A percentile compares a stretch with the other conserved stretches of the same genome.
phyloP scores from a whole-genome alignment of 73 alveolate species.

The Tetrahymena thermophila region DNA sequence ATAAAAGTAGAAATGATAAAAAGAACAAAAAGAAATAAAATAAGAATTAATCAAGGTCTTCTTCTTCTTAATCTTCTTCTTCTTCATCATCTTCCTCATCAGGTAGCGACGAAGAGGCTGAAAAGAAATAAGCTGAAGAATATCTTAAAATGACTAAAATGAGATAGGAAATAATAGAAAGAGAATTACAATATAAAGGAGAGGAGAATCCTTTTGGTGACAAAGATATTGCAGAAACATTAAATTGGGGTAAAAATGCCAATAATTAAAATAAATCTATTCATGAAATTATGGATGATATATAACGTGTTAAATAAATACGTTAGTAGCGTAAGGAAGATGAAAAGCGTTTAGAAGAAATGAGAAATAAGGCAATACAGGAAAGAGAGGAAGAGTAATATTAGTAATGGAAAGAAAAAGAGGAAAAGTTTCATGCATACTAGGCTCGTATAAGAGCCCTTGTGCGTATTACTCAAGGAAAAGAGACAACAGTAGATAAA shows the following conservation, averaged over 20 bases:
- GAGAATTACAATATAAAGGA: slow-evolving; percentile 21
- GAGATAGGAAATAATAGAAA: slow-evolving; percentile 15
- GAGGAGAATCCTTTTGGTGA: slow-evolving; percentile 49
- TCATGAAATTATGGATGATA: slow-evolving; percentile 24
- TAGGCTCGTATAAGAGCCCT: slow-evolving; percentile 41
- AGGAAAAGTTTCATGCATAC: slow-evolving; percentile 37
- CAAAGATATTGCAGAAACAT: slow-evolving; percentile 26
- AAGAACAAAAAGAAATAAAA: not conserved
- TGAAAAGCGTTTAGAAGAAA: slow-evolving; percentile 33
- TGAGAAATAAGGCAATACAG: slow-evolving; percentile 17
- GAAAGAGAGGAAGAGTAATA: slow-evolving; percentile 33
- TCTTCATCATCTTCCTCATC: not conserved
- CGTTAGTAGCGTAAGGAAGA: slow-evolving; percentile 26
- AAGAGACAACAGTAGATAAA: slow-evolving; percentile 45
- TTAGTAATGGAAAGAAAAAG: slow-evolving; percentile 37
- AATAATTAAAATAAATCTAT: slow-evolving; percentile 3
- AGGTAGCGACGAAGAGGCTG: not conserved
- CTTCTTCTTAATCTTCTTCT: not conserved
- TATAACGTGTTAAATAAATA: slow-evolving; percentile 7
- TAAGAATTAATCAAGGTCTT: not conserved
- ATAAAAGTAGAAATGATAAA: slow-evolving; percentile 6
- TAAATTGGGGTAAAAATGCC: slow-evolving; percentile 29
- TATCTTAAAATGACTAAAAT: slow-evolving; percentile 18
- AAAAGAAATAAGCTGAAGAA: slow-evolving; percentile 2
- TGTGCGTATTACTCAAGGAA: slow-evolving; percentile 38